Percentiles rank a stretch among this genome's conserved stretches.
Evolutionary conservation across 2,329 filamentous ascomycete genomes (phyloP).

Genomic region (Paracorniculantispora psalliotae): DNA sequence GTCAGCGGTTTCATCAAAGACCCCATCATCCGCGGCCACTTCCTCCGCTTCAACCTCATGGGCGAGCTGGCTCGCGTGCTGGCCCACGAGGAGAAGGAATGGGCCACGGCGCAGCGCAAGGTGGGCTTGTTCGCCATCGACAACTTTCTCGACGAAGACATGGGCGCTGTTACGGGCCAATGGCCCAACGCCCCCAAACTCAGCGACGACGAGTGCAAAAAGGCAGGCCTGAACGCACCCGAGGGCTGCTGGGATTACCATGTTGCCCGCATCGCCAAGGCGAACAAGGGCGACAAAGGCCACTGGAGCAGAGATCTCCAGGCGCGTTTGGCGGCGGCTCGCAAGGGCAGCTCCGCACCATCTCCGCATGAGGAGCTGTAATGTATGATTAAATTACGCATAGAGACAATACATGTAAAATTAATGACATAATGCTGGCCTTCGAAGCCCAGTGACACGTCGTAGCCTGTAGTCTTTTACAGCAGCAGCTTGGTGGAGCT

Average conservation of each 20-base stretch:
- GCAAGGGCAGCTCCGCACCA: constrained; percentile 25
- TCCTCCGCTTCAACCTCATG: constrained; percentile 52
- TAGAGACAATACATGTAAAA: background rate
- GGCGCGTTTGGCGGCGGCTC: constrained; percentile 28
- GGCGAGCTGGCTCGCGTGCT: constrained; percentile 49
- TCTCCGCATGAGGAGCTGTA: constrained; percentile 30
- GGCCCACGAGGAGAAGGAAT: constrained; percentile 39
- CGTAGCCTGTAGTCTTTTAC: background rate
- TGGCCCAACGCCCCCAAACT: constrained; percentile 44
- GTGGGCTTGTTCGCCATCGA: constrained; percentile 57
- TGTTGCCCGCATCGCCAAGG: constrained; percentile 35
- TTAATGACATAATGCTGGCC: background rate
- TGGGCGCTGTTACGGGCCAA: constrained; percentile 53
- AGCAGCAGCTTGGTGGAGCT: constrained; percentile 2
- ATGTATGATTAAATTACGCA: constrained; percentile 12
- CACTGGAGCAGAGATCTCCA: constrained; percentile 45
- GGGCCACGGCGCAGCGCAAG: constrained; percentile 48
- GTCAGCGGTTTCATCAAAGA: constrained; percentile 55
- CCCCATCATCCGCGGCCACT: constrained; percentile 47
- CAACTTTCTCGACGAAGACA: constrained; percentile 61
- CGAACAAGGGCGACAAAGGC: constrained; percentile 29
- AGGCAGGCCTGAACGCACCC: constrained; percentile 25
- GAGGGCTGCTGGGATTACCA: constrained; percentile 58
- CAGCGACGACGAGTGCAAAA: constrained; percentile 33
- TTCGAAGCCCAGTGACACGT: background rate